phyloP scores from a whole-genome alignment of 2,329 filamentous ascomycete genomes.

The Fusarium nelsonii region DNA sequence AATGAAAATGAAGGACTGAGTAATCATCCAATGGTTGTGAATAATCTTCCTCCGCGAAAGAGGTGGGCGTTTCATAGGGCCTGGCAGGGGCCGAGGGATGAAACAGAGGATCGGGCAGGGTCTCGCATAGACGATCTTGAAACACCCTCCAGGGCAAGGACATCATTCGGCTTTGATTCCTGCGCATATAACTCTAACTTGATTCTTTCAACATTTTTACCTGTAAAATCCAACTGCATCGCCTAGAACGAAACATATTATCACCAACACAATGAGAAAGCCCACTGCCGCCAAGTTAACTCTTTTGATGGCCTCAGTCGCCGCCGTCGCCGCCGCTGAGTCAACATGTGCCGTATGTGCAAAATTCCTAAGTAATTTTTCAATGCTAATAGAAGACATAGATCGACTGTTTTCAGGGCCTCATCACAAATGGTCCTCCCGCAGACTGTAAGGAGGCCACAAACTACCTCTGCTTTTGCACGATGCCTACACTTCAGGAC shows the following conservation, averaged over 20 bases:
- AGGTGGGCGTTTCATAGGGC: conserved; percentile 5
- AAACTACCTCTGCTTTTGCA: conserved; percentile 52
- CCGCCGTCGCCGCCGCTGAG: conserved; percentile 2
- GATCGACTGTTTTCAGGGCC: conserved; percentile 48
- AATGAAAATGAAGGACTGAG: conserved; percentile 7
- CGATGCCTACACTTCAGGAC: conserved; percentile 39
- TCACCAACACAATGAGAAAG: conserved; percentile 26
- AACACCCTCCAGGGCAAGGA: conserved; percentile 19
- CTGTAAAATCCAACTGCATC: accelerated
- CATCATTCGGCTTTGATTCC: background rate
- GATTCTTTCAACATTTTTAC: background rate
- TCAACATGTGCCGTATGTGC: conserved; percentile 37
- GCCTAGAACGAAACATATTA: background rate
- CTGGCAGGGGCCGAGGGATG: conserved; percentile 15
- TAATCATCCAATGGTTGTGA: background rate
- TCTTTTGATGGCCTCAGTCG: conserved; percentile 27
- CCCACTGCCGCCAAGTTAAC: conserved; percentile 15
- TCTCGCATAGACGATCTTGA: conserved; percentile 35
- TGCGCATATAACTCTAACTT: conserved; percentile 5
- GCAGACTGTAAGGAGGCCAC: conserved; percentile 48
- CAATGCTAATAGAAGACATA: conserved; percentile 1
- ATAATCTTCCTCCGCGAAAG: background rate
- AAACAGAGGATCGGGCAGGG: conserved; percentile 34
- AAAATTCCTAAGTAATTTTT: accelerated
- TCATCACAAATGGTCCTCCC: conserved; percentile 48